Evolutionary conservation across 148 eudicot species (phyloP).

Genomic region (Talinum fruticosum): DNA sequence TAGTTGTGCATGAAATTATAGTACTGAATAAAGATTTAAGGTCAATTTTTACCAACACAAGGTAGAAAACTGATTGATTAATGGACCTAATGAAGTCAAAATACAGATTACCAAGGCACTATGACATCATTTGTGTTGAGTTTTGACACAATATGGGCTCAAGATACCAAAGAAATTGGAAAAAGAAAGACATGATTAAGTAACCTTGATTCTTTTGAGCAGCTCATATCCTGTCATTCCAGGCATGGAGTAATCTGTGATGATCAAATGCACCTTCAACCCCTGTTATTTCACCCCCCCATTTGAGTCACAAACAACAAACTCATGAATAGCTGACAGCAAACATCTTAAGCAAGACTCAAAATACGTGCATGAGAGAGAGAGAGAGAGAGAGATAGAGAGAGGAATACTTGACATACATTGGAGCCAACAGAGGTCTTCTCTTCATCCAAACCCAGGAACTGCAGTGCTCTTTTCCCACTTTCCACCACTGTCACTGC

Average conservation of each 20-base stretch:
- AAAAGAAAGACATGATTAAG: conserved; percentile 7
- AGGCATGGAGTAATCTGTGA: conserved; percentile 93
- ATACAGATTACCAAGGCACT: not conserved
- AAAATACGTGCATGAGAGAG: not conserved
- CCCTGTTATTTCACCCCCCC: conserved; percentile 12
- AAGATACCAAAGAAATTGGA: not conserved
- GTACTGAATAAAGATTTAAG: too few relatives aligned
- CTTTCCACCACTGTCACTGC: conserved; percentile 47
- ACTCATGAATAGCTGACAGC: not conserved
- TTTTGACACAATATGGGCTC: not conserved
- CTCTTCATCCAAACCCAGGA: conserved; percentile 38
- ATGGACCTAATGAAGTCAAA: too few relatives aligned
- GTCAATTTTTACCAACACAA: too few relatives aligned
- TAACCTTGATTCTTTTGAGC: conserved; percentile 68
- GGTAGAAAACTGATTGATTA: too few relatives aligned
- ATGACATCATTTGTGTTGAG: not conserved
- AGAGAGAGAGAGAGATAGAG: not conserved
- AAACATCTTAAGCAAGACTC: too few relatives aligned
- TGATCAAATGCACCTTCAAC: conserved; percentile 43
- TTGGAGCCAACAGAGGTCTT: conserved; percentile 18
- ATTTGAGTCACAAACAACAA: conserved; percentile 4
- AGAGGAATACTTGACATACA: conserved; percentile 14
- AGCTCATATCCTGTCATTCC: conserved; percentile 80
- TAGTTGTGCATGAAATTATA: too few relatives aligned
- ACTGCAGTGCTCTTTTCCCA: conserved; percentile 46